Base-by-base conservation (phyloP, 257 asterid genomes). In the Nicotiana obtusifolia region DNA sequence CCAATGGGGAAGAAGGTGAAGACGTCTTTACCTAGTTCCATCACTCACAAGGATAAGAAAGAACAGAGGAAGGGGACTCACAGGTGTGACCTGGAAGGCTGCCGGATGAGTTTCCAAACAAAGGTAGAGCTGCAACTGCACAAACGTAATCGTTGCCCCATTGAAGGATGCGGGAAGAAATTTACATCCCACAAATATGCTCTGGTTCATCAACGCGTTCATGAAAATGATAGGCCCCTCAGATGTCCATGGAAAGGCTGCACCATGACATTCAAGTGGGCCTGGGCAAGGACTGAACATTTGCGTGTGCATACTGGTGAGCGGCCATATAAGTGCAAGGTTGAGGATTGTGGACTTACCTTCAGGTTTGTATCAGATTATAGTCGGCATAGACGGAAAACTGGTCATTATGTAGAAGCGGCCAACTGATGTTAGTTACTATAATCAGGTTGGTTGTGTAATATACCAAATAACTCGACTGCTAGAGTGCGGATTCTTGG, bases 211-310 rank as follows among this genome's bases (percentile, higher is more conserved):
- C 92, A 92, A 83, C 94, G 97, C 5, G 99, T 95, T 17, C 99
- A 95, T 71, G 90, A 88, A 26, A 93, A 92, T 76, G 92, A 93
- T 19, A 88, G 98, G 86, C 99, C 98, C 20, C 88, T 95, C 71
- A 95, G 91, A 85, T 95, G 99, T 80, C 80, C 97, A 5, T 95
- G 98, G 99, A 84, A 89, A 15, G 98, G 98, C 61, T 93, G 97
- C 89, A 81, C 83, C 10, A 90, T 95, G 99, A 84, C 98, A 5
- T 95, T 93, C 65, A 95, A 95, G 86, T 95, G 99, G 99, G 97
- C 98, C 11, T 95, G 99, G 99, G 98, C 99, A 3, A 89, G 98
- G 80, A 95, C 98, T 9, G 98, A 95, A 81, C 99, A 95, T 85
- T 82, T 93, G 54, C 90, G 99, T 1, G 95, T 95, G 78, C 97